Evolutionary conservation across 1,139 yeast species (phyloP).

Genomic region (Saccharomyces hybrid): DNA sequence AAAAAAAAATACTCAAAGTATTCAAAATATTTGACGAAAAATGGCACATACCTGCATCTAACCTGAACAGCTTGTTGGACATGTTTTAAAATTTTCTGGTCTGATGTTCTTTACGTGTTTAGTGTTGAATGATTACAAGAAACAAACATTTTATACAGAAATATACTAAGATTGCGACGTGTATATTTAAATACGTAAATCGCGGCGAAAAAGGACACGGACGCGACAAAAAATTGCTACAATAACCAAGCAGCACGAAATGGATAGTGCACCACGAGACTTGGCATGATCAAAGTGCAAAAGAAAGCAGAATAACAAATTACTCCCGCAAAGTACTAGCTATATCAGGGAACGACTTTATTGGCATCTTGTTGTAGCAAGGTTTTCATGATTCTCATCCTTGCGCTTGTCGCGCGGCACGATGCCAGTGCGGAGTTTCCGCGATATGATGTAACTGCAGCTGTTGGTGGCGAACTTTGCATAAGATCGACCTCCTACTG

Average conservation of each 20-base stretch:
- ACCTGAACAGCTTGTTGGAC: constrained; percentile 33
- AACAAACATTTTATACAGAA: neutral
- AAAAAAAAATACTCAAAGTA: neutral
- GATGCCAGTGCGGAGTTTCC: neutral
- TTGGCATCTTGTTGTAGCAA: neutral
- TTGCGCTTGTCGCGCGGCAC: neutral
- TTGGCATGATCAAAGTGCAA: neutral
- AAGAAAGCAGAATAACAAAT: neutral
- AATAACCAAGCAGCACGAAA: neutral
- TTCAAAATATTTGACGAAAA: neutral
- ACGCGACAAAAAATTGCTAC: neutral
- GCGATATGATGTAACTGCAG: neutral
- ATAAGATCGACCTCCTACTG: neutral
- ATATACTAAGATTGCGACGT: neutral
- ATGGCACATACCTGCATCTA: constrained; percentile 33
- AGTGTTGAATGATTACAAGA: neutral
- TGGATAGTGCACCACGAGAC: neutral
- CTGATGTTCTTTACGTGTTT: neutral
- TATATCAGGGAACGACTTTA: neutral
- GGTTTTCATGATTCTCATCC: neutral
- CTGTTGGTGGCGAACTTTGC: neutral
- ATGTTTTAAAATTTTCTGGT: constrained; percentile 10
- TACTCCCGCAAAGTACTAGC: neutral
- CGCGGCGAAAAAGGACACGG: neutral
- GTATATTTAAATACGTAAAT: neutral